A percentile compares a stretch with the other conserved stretches of the same genome.
Evolutionary conservation across 306 rosid genomes (phyloP).

Genomic region (Cyclanthera cordifolia): DNA sequence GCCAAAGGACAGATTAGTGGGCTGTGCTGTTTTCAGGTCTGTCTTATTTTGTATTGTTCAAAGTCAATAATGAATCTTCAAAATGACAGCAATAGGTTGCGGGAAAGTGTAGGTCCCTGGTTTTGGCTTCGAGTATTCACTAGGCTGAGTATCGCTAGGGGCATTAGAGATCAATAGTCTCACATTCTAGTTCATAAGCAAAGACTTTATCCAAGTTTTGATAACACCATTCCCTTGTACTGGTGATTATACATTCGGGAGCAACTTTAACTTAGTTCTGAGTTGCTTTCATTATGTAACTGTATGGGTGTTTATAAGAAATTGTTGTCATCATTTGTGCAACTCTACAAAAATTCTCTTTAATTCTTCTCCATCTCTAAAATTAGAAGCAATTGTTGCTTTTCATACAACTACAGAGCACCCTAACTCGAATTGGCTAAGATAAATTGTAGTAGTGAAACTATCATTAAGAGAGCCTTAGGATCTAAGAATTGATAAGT

Average conservation of each 20-base stretch:
- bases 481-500: too few species aligned
- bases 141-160: background rate
- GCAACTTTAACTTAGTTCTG: background rate
- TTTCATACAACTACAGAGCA: background rate
- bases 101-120: conserved; percentile 1
- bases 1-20: conserved; percentile 44
- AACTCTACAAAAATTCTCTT: background rate
- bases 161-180: conserved; percentile 1
- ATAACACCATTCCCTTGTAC: conserved; percentile 6
- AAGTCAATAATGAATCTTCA: conserved; percentile 6
- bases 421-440: too few species aligned
- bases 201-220: background rate
- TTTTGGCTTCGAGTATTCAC: conserved; percentile 9
- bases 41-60: background rate
- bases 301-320: background rate
- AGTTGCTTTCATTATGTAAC: background rate
- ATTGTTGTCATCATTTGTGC: background rate
- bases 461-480: too few species aligned
- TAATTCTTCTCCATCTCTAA: background rate
- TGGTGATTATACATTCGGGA: background rate
- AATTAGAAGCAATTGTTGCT: background rate
- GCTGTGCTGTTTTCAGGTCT: background rate
- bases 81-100: background rate
- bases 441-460: too few species aligned
- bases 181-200: background rate